Evolutionary conservation across 2,329 filamentous ascomycete genomes (phyloP).

Genomic region (Ceratocystiopsis sp.): DNA sequence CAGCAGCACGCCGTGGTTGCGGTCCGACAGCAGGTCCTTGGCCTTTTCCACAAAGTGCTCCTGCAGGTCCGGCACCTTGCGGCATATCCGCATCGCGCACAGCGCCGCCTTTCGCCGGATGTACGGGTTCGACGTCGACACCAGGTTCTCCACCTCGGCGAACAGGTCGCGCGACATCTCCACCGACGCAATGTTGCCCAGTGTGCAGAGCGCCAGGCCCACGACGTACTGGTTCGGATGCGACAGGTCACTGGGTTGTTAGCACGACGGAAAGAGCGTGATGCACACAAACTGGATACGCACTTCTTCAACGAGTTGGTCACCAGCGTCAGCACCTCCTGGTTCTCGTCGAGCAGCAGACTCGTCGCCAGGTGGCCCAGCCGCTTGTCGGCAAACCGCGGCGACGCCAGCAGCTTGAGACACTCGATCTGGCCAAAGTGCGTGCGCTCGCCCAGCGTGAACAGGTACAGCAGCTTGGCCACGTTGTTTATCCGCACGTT

Average conservation of each 20-base stretch:
- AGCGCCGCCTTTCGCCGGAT: conserved; percentile 91
- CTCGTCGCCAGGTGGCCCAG: conserved; percentile 93
- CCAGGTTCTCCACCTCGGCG: conserved; percentile 79
- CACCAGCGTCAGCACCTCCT: conserved; percentile 90
- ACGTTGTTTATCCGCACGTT: conserved; percentile 97
- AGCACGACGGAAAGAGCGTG: conserved; percentile 12
- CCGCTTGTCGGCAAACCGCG: conserved; percentile 94
- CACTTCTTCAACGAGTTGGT: conserved; percentile 98
- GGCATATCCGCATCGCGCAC: conserved; percentile 98
- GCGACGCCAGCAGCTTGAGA: conserved; percentile 88
- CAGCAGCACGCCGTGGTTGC: conserved; percentile 88
- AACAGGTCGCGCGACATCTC: conserved; percentile 98
- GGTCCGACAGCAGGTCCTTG: conserved; percentile 69
- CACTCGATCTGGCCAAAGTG: conserved; percentile 99
- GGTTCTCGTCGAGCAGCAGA: conserved; percentile 90
- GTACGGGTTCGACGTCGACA: conserved; percentile 94
- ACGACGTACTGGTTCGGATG: conserved; percentile 98
- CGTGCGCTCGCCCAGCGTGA: conserved; percentile 90
- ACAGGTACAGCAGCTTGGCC: conserved; percentile 92
- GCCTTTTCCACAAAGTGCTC: conserved; percentile 96
- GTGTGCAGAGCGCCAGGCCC: conserved; percentile 83
- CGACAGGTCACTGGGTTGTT: conserved; percentile 59
- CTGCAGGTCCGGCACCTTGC: conserved; percentile 91
- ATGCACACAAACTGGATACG: background rate
- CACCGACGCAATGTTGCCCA: conserved; percentile 93